phyloP scores from a whole-genome alignment of 2,329 filamentous ascomycete genomes.

The Talaromyces piceae region DNA sequence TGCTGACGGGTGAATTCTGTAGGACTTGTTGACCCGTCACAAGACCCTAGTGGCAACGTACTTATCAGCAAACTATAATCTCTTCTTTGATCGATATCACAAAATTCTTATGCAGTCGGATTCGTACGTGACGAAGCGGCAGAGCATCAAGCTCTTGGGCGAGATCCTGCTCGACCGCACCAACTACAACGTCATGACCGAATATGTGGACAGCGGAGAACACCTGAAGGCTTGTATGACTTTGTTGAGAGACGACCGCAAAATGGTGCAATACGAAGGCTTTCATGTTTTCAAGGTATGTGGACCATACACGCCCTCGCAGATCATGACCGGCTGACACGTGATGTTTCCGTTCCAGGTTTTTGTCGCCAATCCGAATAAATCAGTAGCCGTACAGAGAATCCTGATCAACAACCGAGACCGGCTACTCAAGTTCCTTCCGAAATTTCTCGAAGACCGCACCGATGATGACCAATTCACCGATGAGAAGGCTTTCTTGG shows the following conservation, averaged over 20 bases:
- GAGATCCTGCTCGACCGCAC: slow-evolving; percentile 90
- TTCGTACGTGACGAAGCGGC: slow-evolving; percentile 94
- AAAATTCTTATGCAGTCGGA: slow-evolving; percentile 78
- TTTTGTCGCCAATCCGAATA: slow-evolving; percentile 97
- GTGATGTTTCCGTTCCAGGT: slow-evolving; percentile 46
- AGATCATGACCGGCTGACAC: slow-evolving; percentile 15
- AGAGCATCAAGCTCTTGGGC: slow-evolving; percentile 94
- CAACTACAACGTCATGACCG: slow-evolving; percentile 97
- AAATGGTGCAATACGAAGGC: slow-evolving; percentile 99
- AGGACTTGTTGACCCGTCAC: slow-evolving; percentile 92
- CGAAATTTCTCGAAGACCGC: slow-evolving; percentile 85
- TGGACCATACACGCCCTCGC: background rate
- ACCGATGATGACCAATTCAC: slow-evolving; percentile 98
- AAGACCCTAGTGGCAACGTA: slow-evolving; percentile 86
- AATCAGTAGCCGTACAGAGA: slow-evolving; percentile 90
- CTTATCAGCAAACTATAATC: slow-evolving; percentile 78
- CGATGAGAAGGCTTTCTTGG: slow-evolving; percentile 93
- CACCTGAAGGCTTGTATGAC: slow-evolving; percentile 99
- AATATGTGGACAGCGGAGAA: slow-evolving; percentile 89
- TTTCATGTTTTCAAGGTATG: slow-evolving; percentile 93
- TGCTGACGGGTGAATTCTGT: slow-evolving; percentile 12
- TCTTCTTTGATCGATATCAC: slow-evolving; percentile 92
- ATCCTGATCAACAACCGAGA: slow-evolving; percentile 96
- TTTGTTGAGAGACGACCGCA: slow-evolving; percentile 83
- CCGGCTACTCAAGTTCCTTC: slow-evolving; percentile 78